phyloP scores from a whole-genome alignment of 2,329 filamentous ascomycete genomes.

The Fusarium sp. region DNA sequence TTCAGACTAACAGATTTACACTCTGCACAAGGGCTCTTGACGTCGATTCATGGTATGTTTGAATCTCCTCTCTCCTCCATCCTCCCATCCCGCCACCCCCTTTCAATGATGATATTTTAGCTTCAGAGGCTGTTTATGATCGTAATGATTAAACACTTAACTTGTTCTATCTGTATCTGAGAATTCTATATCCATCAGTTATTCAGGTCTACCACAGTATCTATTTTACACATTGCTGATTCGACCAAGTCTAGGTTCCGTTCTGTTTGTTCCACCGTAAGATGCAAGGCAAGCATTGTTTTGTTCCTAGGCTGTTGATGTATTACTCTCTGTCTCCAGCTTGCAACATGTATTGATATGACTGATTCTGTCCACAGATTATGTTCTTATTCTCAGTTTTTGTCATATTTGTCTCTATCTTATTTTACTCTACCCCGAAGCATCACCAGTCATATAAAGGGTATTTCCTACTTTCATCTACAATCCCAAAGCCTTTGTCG shows the following conservation, averaged over 20 bases:
- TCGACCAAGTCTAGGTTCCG: neutral
- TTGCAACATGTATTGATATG: neutral
- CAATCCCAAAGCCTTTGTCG: neutral
- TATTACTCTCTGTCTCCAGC: neutral
- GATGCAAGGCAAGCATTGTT: neutral
- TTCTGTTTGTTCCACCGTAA: neutral
- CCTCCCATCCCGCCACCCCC: neutral
- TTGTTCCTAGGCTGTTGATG: neutral
- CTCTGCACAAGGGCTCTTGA: neutral
- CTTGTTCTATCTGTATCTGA: slow-evolving; percentile 39
- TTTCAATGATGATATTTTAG: slow-evolving; percentile 57
- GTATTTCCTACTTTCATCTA: neutral
- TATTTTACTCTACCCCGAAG: neutral
- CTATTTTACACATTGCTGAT: neutral
- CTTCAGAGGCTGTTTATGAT: slow-evolving; percentile 66
- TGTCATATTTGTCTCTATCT: neutral
- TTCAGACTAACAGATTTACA: neutral
- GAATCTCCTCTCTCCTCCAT: neutral
- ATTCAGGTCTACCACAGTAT: neutral
- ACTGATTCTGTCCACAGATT: neutral
- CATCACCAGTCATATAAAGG: neutral
- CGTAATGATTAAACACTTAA: slow-evolving; percentile 56
- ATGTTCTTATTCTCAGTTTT: neutral
- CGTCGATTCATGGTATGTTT: neutral
- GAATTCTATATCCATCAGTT: neutral